Evolutionary conservation across 2,329 filamentous ascomycete species (phyloP).

Genomic region (Colletotrichum plurivorum): DNA sequence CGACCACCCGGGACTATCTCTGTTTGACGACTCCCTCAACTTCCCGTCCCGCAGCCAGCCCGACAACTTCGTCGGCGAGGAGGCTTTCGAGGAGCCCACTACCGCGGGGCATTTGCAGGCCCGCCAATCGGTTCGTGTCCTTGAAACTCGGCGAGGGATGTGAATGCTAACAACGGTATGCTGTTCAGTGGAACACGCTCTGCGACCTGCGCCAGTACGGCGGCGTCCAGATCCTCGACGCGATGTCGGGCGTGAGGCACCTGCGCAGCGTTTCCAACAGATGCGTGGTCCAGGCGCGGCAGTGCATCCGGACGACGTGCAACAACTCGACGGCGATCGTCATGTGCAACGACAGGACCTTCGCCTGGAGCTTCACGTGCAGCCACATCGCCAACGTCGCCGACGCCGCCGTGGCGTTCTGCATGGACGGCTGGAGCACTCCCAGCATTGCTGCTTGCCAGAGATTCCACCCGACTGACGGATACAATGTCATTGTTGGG

Average conservation of each 20-base stretch:
- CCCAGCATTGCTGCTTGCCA: neutral
- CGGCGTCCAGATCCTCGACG: neutral
- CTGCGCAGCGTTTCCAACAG: neutral
- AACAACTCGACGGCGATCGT: neutral
- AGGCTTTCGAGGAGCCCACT: neutral
- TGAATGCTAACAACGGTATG: neutral
- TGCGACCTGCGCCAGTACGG: neutral
- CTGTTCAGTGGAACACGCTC: neutral
- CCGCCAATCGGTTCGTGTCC: neutral
- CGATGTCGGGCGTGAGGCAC: neutral
- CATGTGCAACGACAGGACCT: neutral
- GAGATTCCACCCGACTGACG: neutral
- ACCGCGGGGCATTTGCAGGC: neutral
- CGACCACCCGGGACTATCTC: neutral
- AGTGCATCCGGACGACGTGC: slow-evolving; percentile 1
- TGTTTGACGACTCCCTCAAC: neutral
- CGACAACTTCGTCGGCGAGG: neutral
- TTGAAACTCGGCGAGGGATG: neutral
- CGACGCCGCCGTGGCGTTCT: neutral
- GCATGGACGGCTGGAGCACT: neutral
- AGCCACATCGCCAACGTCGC: neutral
- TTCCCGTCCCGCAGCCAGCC: neutral
- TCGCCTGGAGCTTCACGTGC: neutral
- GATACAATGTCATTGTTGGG: neutral
- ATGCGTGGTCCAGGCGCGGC: slow-evolving; percentile 2